Percentiles rank a stretch among this genome's conserved stretches.
Evolutionary conservation across 306 rosid genomes (phyloP).

Genomic region (Erythrophleum fordii): DNA sequence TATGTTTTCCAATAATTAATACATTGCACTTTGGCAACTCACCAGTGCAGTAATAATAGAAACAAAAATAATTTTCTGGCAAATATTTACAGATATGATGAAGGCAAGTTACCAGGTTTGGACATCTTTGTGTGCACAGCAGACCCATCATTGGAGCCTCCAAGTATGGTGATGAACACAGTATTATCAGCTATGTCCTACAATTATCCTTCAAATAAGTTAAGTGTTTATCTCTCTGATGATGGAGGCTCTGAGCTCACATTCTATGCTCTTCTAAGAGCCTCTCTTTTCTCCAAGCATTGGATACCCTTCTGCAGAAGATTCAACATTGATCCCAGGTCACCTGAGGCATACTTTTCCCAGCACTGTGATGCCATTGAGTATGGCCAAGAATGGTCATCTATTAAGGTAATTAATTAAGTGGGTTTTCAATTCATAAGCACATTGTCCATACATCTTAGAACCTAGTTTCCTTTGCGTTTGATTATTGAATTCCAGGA

Average conservation of each 20-base stretch:
- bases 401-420: conserved; percentile 48
- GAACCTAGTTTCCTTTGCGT: no score
- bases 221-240: conserved; percentile 69
- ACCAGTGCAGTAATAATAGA: no score
- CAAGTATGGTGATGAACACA: conserved; percentile 68
- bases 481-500: no score
- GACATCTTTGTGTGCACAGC: conserved; percentile 84
- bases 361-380: conserved; percentile 19
- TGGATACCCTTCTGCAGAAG: conserved; percentile 72
- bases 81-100: conserved; percentile 44
- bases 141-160: conserved; percentile 74
- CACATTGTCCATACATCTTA: no score
- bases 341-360: conserved; percentile 63
- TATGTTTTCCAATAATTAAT: no score
- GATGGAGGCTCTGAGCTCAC: conserved; percentile 75
- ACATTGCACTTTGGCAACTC: no score
- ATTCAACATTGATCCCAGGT: conserved; percentile 61
- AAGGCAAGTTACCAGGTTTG: conserved; percentile 50
- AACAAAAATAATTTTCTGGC: neutral
- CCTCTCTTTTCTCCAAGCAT: conserved; percentile 58
- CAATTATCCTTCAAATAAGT: conserved; percentile 62
- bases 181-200: conserved; percentile 60
- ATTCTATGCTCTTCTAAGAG: conserved; percentile 66
- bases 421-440: no score
- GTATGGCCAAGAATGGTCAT: conserved; percentile 36